Evolutionary conservation across 805 yeast species (phyloP).

Genomic region (Yamadazyma nakazawae): DNA sequence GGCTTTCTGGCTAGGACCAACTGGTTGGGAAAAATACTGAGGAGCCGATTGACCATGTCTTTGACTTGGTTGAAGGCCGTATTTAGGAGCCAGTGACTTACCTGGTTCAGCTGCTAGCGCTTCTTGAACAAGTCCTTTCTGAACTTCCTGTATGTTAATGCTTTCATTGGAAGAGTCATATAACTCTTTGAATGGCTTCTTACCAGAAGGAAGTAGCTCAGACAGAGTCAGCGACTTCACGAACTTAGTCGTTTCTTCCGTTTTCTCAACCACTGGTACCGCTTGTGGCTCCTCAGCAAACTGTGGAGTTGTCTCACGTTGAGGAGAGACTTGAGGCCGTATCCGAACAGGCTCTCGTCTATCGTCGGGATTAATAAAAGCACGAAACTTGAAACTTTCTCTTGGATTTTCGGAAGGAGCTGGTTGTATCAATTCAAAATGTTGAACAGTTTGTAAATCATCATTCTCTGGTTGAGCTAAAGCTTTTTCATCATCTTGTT

Average conservation of each 20-base stretch:
- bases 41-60: not conserved
- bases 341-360: not conserved
- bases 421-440: not conserved
- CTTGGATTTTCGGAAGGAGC: not conserved
- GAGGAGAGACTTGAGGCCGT: not conserved
- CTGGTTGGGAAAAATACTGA: not conserved
- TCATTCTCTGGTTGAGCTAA: not conserved
- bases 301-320: not conserved
- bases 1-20: not conserved
- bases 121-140: no score
- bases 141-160: not conserved
- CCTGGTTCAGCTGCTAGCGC: not conserved
- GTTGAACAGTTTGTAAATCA: constrained; percentile 5
- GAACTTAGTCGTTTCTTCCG: not conserved
- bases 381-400: not conserved
- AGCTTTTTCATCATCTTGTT: not conserved
- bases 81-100: no score
- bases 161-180: constrained; percentile 11
- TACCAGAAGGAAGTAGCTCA: not conserved
- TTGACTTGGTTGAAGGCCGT: not conserved
- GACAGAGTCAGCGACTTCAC: not conserved
- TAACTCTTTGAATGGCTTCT: constrained; percentile 10
- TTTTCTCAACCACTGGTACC: not conserved
- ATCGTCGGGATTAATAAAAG: not conserved
- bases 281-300: not conserved